Evolutionary conservation across 1,284 basidiomycete genomes (phyloP), one percentile per base, ranked within the genome.

Genomic region (Ganoderma multipileum): DNA sequence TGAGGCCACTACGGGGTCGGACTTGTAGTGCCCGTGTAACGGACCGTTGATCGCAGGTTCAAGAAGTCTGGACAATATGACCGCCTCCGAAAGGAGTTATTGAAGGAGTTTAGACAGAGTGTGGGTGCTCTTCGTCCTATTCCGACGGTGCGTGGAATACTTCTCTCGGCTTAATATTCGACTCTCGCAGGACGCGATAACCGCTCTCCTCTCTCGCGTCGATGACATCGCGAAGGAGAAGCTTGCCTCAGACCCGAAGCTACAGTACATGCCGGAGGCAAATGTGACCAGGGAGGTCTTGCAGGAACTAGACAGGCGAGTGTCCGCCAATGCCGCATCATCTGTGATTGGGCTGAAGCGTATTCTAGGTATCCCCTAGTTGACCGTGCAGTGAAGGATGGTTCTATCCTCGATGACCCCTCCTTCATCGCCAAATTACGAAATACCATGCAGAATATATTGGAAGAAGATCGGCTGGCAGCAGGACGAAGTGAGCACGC

Each of bases 41-140:
- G 28, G 28, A 54, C 11, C 23, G 23, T 41, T 23, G n/a, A 50
- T 28, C 42, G 7, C 76, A 93, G 91, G 73, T 93, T 92, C 83
- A 93, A 93, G 78, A 90, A 90, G 75, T 91, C 91, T 8, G 92
- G 92, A 36, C 91, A 93, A 80, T 93, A 92, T 74, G 91, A 93
- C 73, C 87, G 89, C 47, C 78, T 93, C 68, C 84, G 92, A 61
- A 86, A 87, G 58, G 88, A 93, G 75, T 80, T 94, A 26, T 78
- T 93, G 64, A 75, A 83, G 11, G 83, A 90, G 75, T 92, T 92
- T 77, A 87, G 88, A 73, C 84, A 82, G 73, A 86, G 88, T 74
- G 92, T 92, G 77, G 74, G 89, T 82, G 52, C 52, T 6, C 16
- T 20, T 55, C 28, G 44, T 65, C 64, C 70, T 57, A 39, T 36